Conservation (phyloP, 108 stramenopile genomes). For the Cyclotella atomus region DNA sequence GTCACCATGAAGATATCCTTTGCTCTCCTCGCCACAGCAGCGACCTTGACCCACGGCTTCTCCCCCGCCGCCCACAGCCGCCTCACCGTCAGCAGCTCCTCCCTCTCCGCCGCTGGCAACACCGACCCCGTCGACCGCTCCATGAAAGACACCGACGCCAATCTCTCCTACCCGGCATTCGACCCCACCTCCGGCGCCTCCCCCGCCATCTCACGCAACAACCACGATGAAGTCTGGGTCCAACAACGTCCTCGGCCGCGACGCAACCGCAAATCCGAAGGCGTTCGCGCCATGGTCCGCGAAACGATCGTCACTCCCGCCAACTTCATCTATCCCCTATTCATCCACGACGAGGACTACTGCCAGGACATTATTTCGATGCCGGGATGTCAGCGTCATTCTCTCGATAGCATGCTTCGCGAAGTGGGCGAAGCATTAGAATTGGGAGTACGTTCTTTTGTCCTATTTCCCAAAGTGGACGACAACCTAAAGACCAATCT, state of each 20-base stretch:
- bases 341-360: conserved; percentile 95
- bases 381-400: conserved; percentile 95
- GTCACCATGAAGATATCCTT: conserved; percentile 31
- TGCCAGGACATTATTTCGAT: conserved; percentile 89
- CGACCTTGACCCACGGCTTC: conserved; percentile 21
- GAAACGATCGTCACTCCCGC: conserved; percentile 94
- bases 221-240: conserved; percentile 82
- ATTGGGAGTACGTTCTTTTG: conserved; percentile 92
- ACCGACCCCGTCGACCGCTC: conserved; percentile 70
- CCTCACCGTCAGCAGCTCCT: background rate
- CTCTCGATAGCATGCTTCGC: conserved; percentile 83
- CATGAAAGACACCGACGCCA: conserved; percentile 68
- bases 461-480: conserved; percentile 95
- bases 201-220: conserved; percentile 66
- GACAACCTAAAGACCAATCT: conserved; percentile 95
- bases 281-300: conserved; percentile 94
- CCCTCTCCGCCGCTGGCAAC: conserved; percentile 18
- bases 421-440: conserved; percentile 90
- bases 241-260: conserved; percentile 89
- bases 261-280: conserved; percentile 94
- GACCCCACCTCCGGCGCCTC: conserved; percentile 72
- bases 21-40: conserved; percentile 13
- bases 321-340: conserved; percentile 98
- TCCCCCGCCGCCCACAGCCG: background rate
- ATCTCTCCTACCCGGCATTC: conserved; percentile 51